Evolutionary conservation across 2,329 filamentous ascomycete species (phyloP), one percentile per base, ranked within the genome.

Genomic region (Aspergillus texensis): DNA sequence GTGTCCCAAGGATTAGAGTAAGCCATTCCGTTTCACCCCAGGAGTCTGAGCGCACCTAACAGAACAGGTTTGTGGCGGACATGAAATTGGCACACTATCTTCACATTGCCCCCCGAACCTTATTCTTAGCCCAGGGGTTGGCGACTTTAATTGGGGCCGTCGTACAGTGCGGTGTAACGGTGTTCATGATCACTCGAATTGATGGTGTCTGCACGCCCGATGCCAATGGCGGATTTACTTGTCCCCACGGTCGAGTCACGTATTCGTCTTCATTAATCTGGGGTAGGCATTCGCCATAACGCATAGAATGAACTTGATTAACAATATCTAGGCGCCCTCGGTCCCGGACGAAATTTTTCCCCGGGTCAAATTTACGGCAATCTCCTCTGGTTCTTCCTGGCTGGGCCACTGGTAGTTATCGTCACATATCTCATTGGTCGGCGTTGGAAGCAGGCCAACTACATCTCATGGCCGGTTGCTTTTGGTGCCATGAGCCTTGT

Each of bases 191-290:
- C 34, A 80, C 78, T 8, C 77, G 79, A 52, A 82, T 85, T 58
- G 74, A 79, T 8, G 74, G 77, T 11, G 75, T 84, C 34, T 85
- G 83, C 65, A 84, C 85, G 2, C 82, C 84, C 3, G 83, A 90
- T 64, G 78, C 83, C 21, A 82, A 86, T 71, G 82, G 83, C 61
- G 89, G 88, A 45, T 84, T 88, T 65, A 86, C 80, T 16, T 88
- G 86, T 72, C 86, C 86, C 11, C 80, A 82, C 52, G 83, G 84
- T 19, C 81, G 80, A 30, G 85, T 86, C 0, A 88, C 88, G 71
- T 92, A 89, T 77, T 91, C 88, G 0, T 88, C 88, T 0, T 91
- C 88, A 14, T 81, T 91, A 58, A 87, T 91, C 67, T 91, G 89
- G 89, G 90, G 90, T 77, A 67, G 60, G 66, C 65, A 5, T 14